Evolutionary conservation across 2,329 filamentous ascomycete species (phyloP), one percentile per base, ranked within the genome.

Genomic region (Metarhizium humberi): DNA sequence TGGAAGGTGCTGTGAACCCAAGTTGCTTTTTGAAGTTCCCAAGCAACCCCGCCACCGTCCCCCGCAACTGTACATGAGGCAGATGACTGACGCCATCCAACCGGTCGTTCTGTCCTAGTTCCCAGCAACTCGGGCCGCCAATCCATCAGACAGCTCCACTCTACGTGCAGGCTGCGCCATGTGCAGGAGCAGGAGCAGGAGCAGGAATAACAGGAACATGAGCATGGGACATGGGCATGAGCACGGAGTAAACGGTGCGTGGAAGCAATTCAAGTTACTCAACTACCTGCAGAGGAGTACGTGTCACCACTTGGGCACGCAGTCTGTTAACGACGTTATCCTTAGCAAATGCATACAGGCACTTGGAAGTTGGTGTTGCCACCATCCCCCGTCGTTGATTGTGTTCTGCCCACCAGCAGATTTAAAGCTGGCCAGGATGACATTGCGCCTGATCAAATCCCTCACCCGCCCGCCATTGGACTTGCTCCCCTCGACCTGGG

Each of bases 81-180:
- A 48, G 45, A 30, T 29, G 25, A 48, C 20, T 48, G 45, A 48
- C 25, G 42, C 42, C 42, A 45, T 25, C 6, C 38, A 20, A 3
- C n/a, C 10, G 20, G 42, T 48, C 20, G 20, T 16, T 14, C 45
- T 16, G 16, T 34, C 18, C 16, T 18, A 14, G 51, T 53, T 53
- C 45, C 45, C 45, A 53, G 43, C 52, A 36, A 25, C 45, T 34
- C 52, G 45, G 40, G 45, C 52, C 52, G 45, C 52, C 49, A 32
- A 40, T 53, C 18, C 45, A 36, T 25, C 25, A 25, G 25, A 4
- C 52, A n/a, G 45, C 45, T 48, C 52, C 45, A 53, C 45, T 47
- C n/a, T 13, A 42, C 32, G 20, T 20, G 40, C 43, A 53, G 51
- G 14, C 16, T 18, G 14, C 42, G 7, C 42, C 11, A 46, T 14